Conservation (phyloP, 2,329 filamentous ascomycete genomes). For the Pezizomycotina sp. region DNA sequence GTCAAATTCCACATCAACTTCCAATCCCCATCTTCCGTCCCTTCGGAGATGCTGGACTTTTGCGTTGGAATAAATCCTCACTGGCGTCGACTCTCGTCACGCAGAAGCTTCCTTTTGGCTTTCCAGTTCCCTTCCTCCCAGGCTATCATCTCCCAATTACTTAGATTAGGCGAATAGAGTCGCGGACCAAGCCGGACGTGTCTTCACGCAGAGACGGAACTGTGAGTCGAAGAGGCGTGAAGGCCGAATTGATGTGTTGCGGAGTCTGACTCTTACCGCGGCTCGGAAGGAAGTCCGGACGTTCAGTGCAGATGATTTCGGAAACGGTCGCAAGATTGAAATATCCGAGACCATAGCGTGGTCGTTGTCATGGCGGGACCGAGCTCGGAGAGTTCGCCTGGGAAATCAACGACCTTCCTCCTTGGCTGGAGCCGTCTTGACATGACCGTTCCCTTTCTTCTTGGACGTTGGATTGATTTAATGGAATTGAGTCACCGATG, state of each 20-base stretch:
- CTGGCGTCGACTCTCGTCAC: slow-evolving; percentile 9
- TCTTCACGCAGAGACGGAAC: slow-evolving; percentile 26
- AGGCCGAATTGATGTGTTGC: too few relatives aligned
- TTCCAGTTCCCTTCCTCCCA: slow-evolving; percentile 9
- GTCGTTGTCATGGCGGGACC: slow-evolving; percentile 26
- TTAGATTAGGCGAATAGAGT: slow-evolving; percentile 25
- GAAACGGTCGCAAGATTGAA: slow-evolving; percentile 26
- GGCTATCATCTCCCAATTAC: too few relatives aligned
- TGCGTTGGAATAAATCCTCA: slow-evolving; percentile 7
- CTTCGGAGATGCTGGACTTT: slow-evolving; percentile 7
- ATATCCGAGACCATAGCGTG: slow-evolving; percentile 27
- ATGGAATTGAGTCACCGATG: too few relatives aligned
- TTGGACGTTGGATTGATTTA: too few relatives aligned
- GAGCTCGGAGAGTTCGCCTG: slow-evolving; percentile 23
- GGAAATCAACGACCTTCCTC: too few relatives aligned
- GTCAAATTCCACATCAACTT: slow-evolving; percentile 13
- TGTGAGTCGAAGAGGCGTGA: slow-evolving; percentile 26
- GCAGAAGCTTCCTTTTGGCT: slow-evolving; percentile 8
- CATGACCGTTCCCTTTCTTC: too few relatives aligned
- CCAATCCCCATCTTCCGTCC: slow-evolving; percentile 7
- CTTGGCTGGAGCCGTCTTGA: too few relatives aligned
- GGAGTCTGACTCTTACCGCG: too few relatives aligned
- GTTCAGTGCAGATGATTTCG: too few relatives aligned
- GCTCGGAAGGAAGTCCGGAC: too few relatives aligned
- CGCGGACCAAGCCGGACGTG: slow-evolving; percentile 25